phyloP scores from a whole-genome alignment of 164 flowering plant genomes.

The Magnolia sinica region DNA sequence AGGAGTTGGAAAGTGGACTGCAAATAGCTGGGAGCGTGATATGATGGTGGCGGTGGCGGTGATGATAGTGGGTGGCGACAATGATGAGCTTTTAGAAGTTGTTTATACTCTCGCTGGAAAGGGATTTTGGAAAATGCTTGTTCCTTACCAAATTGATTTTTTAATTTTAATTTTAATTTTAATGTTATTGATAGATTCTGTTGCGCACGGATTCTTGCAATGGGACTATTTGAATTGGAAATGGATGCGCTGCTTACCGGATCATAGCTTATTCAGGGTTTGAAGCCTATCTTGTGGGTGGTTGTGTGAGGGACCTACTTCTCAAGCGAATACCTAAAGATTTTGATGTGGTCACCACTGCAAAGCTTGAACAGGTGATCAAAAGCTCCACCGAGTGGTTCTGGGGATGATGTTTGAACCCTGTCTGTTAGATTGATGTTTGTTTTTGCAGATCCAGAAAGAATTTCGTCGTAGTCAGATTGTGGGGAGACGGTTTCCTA shows the following conservation, averaged over 20 bases:
- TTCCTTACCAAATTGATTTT: too few relatives aligned
- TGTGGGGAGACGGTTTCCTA: slow-evolving; percentile 79
- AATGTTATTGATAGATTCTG: neutral
- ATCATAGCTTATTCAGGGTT: slow-evolving; percentile 46
- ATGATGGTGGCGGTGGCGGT: too few relatives aligned
- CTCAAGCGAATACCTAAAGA: slow-evolving; percentile 77
- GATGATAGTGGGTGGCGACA: too few relatives aligned
- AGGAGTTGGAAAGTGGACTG: too few relatives aligned
- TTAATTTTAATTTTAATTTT: too few relatives aligned
- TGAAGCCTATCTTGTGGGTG: slow-evolving; percentile 87
- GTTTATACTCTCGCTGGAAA: too few relatives aligned
- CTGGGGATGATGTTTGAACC: neutral
- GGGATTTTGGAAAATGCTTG: too few relatives aligned
- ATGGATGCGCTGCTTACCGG: neutral
- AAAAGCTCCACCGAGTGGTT: neutral
- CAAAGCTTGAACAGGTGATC: slow-evolving; percentile 61
- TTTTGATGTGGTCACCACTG: slow-evolving; percentile 87
- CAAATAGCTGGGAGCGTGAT: too few relatives aligned
- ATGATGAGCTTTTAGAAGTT: too few relatives aligned
- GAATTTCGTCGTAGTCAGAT: slow-evolving; percentile 37
- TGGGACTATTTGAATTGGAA: neutral
- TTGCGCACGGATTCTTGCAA: neutral
- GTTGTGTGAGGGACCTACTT: slow-evolving; percentile 90
- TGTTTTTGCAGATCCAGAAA: slow-evolving; percentile 43
- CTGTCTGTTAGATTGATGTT: slow-evolving; percentile 1